phyloP scores from a whole-genome alignment of 805 yeast species.

The Candida awuae region DNA sequence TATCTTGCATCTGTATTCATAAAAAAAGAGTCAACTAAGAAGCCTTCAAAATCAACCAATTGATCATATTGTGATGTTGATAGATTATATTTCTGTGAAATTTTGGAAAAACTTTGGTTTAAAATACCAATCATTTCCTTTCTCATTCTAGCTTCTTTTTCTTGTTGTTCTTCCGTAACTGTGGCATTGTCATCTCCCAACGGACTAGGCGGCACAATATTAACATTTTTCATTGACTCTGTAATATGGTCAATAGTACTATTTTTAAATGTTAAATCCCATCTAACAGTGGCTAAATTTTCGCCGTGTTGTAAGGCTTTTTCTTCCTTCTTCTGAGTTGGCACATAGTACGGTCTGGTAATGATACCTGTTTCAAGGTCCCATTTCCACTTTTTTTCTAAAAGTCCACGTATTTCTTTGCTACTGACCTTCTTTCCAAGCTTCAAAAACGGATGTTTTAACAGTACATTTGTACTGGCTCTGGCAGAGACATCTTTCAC shows the following conservation, averaged over 20 bases:
- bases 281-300: conserved; percentile 3
- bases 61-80: conserved; percentile 46
- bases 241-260: conserved; percentile 2
- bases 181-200: conserved; percentile 1
- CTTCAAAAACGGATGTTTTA: conserved; percentile 56
- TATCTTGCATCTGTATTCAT: conserved; percentile 23
- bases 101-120: conserved; percentile 36
- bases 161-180: conserved; percentile 6
- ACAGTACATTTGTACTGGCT: conserved; percentile 53
- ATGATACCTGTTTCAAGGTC: conserved; percentile 28
- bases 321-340: conserved; percentile 21
- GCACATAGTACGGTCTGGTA: conserved; percentile 26
- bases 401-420: conserved; percentile 29
- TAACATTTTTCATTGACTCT: conserved; percentile 4
- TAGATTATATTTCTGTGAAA: conserved; percentile 41
- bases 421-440: conserved; percentile 31
- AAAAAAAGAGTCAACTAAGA: conserved; percentile 25
- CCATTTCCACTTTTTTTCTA: conserved; percentile 39
- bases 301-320: neutral
- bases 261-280: conserved; percentile 6
- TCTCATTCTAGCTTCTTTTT: conserved; percentile 13
- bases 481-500: conserved; percentile 61
- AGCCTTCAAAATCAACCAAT: conserved; percentile 33
- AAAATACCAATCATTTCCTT: conserved; percentile 30
- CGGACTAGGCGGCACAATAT: conserved; percentile 19